Evolutionary conservation across 1,139 yeast species (phyloP).

Genomic region (Yamadazyma epiphylla): DNA sequence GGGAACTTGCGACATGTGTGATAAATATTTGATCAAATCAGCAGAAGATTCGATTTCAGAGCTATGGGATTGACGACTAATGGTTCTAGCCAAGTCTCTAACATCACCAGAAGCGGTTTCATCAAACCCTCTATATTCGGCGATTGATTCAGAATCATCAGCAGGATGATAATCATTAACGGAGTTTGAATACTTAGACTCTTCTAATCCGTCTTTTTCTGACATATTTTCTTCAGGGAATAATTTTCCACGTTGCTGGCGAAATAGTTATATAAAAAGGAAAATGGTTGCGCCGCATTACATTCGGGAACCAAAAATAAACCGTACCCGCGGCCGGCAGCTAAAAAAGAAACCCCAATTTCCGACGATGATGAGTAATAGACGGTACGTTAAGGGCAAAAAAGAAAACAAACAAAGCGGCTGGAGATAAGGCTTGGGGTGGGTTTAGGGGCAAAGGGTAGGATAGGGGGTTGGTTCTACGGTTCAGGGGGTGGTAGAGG

Average conservation of each 20-base stretch:
- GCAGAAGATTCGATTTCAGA: constrained; percentile 27
- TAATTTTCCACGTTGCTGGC: not conserved
- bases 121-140: constrained; percentile 27
- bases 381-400: too few species aligned
- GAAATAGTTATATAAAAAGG: not conserved
- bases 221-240: not conserved
- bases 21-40: constrained; percentile 47
- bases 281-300: not conserved
- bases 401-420: too few species aligned
- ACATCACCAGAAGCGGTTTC: constrained; percentile 24
- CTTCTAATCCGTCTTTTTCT: not conserved
- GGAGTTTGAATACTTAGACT: constrained; percentile 3
- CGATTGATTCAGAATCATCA: constrained; percentile 14
- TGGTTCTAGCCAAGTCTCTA: constrained; percentile 44
- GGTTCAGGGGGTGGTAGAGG: too few species aligned
- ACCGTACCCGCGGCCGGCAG: not conserved
- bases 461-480: too few species aligned
- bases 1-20: constrained; percentile 54
- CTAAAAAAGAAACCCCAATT: too few species aligned
- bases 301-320: not conserved
- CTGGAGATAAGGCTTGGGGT: too few species aligned
- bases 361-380: too few species aligned
- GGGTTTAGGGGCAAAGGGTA: too few species aligned
- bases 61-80: constrained; percentile 35
- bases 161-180: constrained; percentile 9